Evolutionary conservation across 352 stramenopile genomes (phyloP).

Genomic region (Pseudoperonospora humuli): DNA sequence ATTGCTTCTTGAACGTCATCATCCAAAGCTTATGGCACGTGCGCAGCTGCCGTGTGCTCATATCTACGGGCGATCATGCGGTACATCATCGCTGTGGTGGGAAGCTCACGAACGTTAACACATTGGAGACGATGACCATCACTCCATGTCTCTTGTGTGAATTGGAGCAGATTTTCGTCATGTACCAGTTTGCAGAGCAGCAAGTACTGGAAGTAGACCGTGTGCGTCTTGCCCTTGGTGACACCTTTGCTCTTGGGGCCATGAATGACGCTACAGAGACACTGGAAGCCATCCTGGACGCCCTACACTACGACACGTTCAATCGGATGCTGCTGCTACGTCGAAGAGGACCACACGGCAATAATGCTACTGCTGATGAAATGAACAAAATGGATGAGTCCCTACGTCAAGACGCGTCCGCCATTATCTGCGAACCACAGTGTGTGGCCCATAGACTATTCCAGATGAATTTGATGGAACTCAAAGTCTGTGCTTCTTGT

Average conservation of each 20-base stretch:
- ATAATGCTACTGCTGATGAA: not conserved
- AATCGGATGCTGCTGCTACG: conserved; percentile 60
- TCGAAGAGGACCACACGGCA: conserved; percentile 8
- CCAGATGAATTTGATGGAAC: conserved; percentile 84
- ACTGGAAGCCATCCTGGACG: conserved; percentile 71
- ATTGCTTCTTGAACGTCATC: conserved; percentile 89
- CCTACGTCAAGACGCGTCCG: conserved; percentile 42
- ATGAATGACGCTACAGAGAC: conserved; percentile 86
- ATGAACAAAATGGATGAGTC: conserved; percentile 27
- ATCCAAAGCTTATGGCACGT: conserved; percentile 89
- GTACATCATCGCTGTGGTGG: conserved; percentile 55
- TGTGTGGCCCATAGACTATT: conserved; percentile 78
- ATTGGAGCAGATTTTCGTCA: conserved; percentile 77
- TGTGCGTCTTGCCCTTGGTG: conserved; percentile 53
- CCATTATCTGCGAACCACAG: conserved; percentile 71
- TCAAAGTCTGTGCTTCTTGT: conserved; percentile 53
- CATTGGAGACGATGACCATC: not conserved
- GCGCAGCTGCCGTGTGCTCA: conserved; percentile 74
- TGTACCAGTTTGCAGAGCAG: conserved; percentile 80
- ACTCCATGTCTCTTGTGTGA: conserved; percentile 69
- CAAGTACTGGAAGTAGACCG: conserved; percentile 66
- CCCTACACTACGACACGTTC: conserved; percentile 72
- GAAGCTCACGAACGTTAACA: conserved; percentile 23
- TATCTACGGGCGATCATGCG: conserved; percentile 69
- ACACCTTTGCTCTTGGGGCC: conserved; percentile 60